Evolutionary conservation across 192 early-diverging fungal species (phyloP), one percentile per base, ranked within the genome.

Genomic region (Linnemannia hyalina): DNA sequence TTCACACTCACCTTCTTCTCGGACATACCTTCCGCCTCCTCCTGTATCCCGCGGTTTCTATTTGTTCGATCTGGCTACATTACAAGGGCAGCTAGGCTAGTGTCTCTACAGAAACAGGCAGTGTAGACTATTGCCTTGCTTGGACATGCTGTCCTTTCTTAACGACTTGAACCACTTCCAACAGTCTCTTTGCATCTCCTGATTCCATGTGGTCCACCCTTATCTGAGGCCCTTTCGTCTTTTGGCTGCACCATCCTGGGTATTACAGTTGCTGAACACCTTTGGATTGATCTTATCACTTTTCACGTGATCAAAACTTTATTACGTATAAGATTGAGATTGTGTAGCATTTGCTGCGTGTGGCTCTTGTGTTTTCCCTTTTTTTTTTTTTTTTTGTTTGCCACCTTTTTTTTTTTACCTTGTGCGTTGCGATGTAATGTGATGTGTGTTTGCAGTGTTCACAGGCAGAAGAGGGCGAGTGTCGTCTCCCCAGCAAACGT

Each of bases 301-400:
- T 0, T 11, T 0, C n/a, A 32, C 29, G 60, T 32, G 29, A 65
- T 32, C 29, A 32, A 15, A 7, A 0, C 6, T 18, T 29, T 15
- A 26, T 29, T 26, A 65, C 26, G 60, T 32, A 26, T 4, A 13
- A 65, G 60, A 15, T 35, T 32, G 10, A 10, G 1, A 23, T 60
- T 9, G 2, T 10, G 57, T 9, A 60, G 60, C 60, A 65, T 65
- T 4, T 65, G 60, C 4, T 65, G 26, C 1, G 3, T 32, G 60
- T 65, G 60, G 60, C 60, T 65, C 60, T 65, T 65, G 60, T 65
- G 60, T 65, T 65, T 65, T 65, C 26, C 8, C 11, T 7, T 65
- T 65, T 65, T 65, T 65, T 65, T 65, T 65, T 65, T 65, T 65
- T 65, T 65, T 57, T 57, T 35, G 35, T 26, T 65, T 60, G 55